Evolutionary conservation across 768 basidiomycete genomes (phyloP).

Genomic region (Lactarius hatsudake): DNA sequence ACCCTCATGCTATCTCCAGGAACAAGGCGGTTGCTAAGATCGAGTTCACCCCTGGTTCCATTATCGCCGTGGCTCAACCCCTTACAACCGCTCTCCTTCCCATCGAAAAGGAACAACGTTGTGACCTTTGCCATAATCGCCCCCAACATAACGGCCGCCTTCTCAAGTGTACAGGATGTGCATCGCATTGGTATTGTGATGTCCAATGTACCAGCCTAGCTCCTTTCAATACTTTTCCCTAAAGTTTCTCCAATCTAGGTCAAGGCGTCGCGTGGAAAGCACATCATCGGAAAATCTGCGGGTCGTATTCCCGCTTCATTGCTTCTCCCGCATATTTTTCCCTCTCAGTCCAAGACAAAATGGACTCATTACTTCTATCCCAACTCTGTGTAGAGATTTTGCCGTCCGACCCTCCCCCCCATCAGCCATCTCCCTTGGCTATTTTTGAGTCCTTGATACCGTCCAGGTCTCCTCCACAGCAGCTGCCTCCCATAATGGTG

Average conservation of each 20-base stretch:
- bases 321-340: conserved; percentile 47
- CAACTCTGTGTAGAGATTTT: conserved; percentile 51
- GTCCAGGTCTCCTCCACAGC: conserved; percentile 30
- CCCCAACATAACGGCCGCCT: conserved; percentile 37
- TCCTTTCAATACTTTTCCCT: conserved; percentile 13
- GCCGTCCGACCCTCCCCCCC: conserved; percentile 21
- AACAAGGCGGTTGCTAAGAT: conserved; percentile 47
- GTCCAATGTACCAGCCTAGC: conserved; percentile 48
- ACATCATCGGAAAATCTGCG: conserved; percentile 72
- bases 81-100: conserved; percentile 51
- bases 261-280: conserved; percentile 65
- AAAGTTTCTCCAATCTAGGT: conserved; percentile 42
- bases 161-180: conserved; percentile 63
- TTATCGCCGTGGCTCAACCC: conserved; percentile 45
- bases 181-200: conserved; percentile 72
- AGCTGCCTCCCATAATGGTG: conserved; percentile 33
- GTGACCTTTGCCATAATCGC: conserved; percentile 58
- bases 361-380: conserved; percentile 63
- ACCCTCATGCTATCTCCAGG: conserved; percentile 47
- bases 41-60: conserved; percentile 44
- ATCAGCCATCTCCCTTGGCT: not conserved
- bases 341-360: conserved; percentile 50
- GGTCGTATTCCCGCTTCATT: conserved; percentile 45
- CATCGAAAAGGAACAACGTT: conserved; percentile 59
- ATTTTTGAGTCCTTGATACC: conserved; percentile 31